Evolutionary conservation across 2,329 filamentous ascomycete species (phyloP).

Genomic region (Apiospora koreana): DNA sequence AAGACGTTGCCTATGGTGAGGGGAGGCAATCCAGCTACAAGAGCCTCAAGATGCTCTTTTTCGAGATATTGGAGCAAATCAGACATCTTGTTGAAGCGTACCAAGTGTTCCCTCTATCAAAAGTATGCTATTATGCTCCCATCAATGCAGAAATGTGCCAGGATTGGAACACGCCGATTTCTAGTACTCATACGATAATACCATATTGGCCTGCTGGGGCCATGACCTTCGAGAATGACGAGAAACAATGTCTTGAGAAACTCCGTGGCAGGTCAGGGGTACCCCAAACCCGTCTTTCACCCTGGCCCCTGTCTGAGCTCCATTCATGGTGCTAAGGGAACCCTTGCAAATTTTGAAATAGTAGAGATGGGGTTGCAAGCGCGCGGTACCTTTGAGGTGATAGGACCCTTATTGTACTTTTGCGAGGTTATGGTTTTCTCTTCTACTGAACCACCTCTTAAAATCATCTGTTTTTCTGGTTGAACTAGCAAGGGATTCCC

Average conservation of each 20-base stretch:
- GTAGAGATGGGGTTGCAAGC: background rate
- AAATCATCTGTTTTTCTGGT: background rate
- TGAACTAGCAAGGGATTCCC: background rate
- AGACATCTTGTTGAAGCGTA: background rate
- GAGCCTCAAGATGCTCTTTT: background rate
- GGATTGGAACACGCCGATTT: background rate
- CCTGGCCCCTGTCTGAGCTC: background rate
- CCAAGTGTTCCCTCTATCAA: background rate
- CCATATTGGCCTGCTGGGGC: no score
- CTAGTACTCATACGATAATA: background rate
- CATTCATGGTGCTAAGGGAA: background rate
- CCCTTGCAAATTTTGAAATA: background rate
- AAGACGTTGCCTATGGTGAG: background rate
- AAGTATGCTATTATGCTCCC: background rate
- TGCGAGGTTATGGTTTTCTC: background rate
- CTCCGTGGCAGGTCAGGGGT: background rate
- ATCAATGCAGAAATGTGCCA: background rate
- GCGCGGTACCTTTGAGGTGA: background rate
- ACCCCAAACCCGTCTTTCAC: background rate
- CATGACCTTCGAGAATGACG: background rate
- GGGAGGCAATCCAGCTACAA: background rate
- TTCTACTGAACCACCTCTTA: no score
- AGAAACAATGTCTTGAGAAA: background rate
- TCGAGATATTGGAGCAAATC: background rate
- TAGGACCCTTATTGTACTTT: background rate